A percentile compares a stretch with the other conserved stretches of the same genome.
phyloP scores from a whole-genome alignment of 441 rosid species.

The Melastoma candidum region DNA sequence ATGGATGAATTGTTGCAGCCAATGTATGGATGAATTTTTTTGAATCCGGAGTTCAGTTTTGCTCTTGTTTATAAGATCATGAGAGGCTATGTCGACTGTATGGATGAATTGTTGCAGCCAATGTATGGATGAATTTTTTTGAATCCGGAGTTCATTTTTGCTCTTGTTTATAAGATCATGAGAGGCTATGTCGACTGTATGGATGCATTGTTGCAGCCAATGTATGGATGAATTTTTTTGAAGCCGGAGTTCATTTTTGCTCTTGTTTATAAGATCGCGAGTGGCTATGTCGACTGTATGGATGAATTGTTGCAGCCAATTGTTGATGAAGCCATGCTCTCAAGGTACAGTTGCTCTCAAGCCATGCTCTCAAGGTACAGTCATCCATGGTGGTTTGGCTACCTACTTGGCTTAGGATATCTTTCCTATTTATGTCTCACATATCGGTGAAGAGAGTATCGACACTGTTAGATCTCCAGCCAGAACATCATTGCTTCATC shows the following conservation, averaged over 20 bases:
- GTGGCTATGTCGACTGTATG: constrained; percentile 83
- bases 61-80: constrained; percentile 79
- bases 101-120: constrained; percentile 90
- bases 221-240: constrained; percentile 5
- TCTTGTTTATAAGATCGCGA: constrained; percentile 68
- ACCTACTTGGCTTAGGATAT: constrained; percentile 72
- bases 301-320: constrained; percentile 91
- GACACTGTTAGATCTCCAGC: constrained; percentile 40
- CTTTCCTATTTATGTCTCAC: constrained; percentile 52
- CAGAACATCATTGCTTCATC: constrained; percentile 72
- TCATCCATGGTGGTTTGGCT: constrained; percentile 66
- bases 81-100: constrained; percentile 71
- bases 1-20: constrained; percentile 94
- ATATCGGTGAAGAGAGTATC: constrained; percentile 38
- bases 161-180: constrained; percentile 73
- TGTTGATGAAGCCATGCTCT: constrained; percentile 77
- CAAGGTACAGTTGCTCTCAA: constrained; percentile 88
- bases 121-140: constrained; percentile 11
- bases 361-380: constrained; percentile 51
- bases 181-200: constrained; percentile 78
- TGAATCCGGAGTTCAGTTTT: constrained; percentile 69
- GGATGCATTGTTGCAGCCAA: constrained; percentile 89
- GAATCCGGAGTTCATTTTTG: constrained; percentile 76
- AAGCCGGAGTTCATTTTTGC: constrained; percentile 82
- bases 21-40: constrained; percentile 51